These are phyloP conservation scores for Curvularia verruculosa DNA, from an alignment of 2,329 filamentous ascomycete species.

Conservation along the genomic window DNA sequence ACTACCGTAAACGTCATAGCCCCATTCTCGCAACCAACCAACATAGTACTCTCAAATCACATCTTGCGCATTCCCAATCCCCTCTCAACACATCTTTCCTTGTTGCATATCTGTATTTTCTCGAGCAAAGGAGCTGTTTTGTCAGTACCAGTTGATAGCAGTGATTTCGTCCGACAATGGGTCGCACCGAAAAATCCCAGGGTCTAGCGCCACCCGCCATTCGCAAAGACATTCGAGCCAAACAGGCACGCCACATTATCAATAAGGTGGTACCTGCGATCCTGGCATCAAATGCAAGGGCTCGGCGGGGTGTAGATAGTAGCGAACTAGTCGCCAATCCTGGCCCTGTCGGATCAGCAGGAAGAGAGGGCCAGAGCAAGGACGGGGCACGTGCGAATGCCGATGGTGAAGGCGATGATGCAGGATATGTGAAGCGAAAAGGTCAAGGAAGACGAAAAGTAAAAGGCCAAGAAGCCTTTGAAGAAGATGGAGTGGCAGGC, in stretches of 20 bases:
- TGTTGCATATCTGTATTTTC: no score
- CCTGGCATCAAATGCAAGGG: constrained; percentile 60
- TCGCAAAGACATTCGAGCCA: constrained; percentile 54
- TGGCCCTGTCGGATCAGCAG: constrained; percentile 7
- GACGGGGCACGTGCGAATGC: constrained; percentile 1
- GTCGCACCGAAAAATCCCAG: constrained; percentile 45
- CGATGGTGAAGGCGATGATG: constrained; percentile 15
- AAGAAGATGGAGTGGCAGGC: constrained; percentile 13
- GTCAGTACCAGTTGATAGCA: background rate
- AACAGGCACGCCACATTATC: constrained; percentile 62
- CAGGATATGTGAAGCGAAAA: constrained; percentile 42
- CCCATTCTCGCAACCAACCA: constrained; percentile 8
- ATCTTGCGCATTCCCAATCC: background rate
- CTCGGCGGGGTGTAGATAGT: constrained; percentile 60
- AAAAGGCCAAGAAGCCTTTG: constrained; percentile 15
- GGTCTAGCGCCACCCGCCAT: constrained; percentile 47
- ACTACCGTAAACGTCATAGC: constrained; percentile 11
- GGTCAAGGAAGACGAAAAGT: constrained; percentile 41
- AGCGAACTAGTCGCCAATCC: constrained; percentile 58
- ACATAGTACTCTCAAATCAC: constrained; percentile 17
- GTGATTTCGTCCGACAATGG: constrained; percentile 34
- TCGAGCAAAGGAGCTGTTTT: no score
- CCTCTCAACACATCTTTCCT: background rate
- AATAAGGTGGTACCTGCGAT: constrained; percentile 66
- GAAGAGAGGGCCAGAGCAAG: constrained; percentile 1